Evolutionary conservation across 768 basidiomycete genomes (phyloP).

Genomic region (Rhizopogon vesiculosus): DNA sequence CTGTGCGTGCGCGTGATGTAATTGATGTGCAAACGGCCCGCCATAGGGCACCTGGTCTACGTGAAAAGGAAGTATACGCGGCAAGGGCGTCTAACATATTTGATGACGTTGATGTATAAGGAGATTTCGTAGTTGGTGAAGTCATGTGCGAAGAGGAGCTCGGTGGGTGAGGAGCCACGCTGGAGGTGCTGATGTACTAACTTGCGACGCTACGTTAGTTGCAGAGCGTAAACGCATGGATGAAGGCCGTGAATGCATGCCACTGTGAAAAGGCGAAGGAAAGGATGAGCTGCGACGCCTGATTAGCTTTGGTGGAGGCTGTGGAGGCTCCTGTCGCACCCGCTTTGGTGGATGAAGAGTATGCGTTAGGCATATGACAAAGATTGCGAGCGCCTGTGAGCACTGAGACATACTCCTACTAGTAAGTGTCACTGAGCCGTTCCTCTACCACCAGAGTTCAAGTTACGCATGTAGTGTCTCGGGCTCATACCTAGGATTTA

Average conservation of each 20-base stretch:
- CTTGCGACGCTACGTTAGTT: not conserved
- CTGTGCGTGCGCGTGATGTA: too few species aligned
- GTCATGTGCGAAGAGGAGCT: slow-evolving; percentile 10
- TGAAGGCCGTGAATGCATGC: slow-evolving; percentile 3
- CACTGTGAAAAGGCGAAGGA: slow-evolving; percentile 13
- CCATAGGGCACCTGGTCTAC: too few species aligned
- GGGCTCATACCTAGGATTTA: too few species aligned
- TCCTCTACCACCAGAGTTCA: too few species aligned
- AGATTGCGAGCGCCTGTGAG: slow-evolving; percentile 14
- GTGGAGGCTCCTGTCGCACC: slow-evolving; percentile 17
- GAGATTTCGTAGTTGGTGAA: slow-evolving; percentile 25
- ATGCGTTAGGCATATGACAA: slow-evolving; percentile 7
- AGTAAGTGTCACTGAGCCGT: too few species aligned
- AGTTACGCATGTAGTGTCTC: too few species aligned
- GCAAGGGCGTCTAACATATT: slow-evolving; percentile 29
- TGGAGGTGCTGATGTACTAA: slow-evolving; percentile 7
- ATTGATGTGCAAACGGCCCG: too few species aligned
- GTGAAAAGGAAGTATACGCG: slow-evolving; percentile 23
- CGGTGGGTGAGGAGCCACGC: slow-evolving; percentile 9
- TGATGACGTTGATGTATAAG: slow-evolving; percentile 22
- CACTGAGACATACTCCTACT: too few species aligned
- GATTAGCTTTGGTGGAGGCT: slow-evolving; percentile 17
- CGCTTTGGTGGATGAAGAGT: slow-evolving; percentile 7
- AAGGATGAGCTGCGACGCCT: slow-evolving; percentile 27
- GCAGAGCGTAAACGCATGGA: not conserved